A percentile compares a stretch with the other conserved stretches of the same genome.
phyloP scores from a whole-genome alignment of 345 rosid genomes.

The Pugionium cornutum region DNA sequence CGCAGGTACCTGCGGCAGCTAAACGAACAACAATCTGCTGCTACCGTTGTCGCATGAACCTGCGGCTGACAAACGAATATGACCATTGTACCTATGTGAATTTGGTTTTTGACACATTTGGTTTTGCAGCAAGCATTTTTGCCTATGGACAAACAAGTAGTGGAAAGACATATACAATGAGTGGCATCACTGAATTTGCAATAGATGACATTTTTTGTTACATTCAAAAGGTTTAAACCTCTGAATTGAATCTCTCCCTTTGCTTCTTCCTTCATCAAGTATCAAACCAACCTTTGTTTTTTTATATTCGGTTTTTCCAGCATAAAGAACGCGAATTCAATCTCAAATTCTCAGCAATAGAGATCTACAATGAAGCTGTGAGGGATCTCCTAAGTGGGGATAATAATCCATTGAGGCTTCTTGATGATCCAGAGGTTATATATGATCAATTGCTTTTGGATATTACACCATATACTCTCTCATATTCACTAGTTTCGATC shows the following conservation, averaged over 20 bases:
- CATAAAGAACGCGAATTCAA: slow-evolving; percentile 62
- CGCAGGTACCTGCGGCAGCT: no score
- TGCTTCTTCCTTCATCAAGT: neutral
- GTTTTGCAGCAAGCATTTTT: slow-evolving; percentile 61
- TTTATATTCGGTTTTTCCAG: slow-evolving; percentile 40
- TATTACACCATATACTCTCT: neutral
- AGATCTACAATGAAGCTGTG: slow-evolving; percentile 93
- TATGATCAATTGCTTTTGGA: slow-evolving; percentile 1
- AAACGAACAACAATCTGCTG: no score
- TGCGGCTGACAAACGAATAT: no score
- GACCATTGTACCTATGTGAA: neutral
- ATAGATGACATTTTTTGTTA: slow-evolving; percentile 55
- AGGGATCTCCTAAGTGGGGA: slow-evolving; percentile 78
- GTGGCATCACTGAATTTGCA: slow-evolving; percentile 58
- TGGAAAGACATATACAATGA: slow-evolving; percentile 79
- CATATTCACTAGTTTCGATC: slow-evolving; percentile 4
- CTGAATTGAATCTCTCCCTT: slow-evolving; percentile 9
- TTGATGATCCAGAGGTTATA: slow-evolving; percentile 89
- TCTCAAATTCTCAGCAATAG: slow-evolving; percentile 82
- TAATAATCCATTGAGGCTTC: slow-evolving; percentile 58
- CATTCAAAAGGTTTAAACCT: slow-evolving; percentile 50
- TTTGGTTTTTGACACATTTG: slow-evolving; percentile 25
- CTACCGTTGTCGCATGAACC: no score
- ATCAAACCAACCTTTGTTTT: slow-evolving; percentile 1
- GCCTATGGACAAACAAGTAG: slow-evolving; percentile 89